Evolutionary conservation across 2,329 filamentous ascomycete genomes (phyloP), one percentile per base, ranked within the genome.

Genomic region (Talaromyces sp.): DNA sequence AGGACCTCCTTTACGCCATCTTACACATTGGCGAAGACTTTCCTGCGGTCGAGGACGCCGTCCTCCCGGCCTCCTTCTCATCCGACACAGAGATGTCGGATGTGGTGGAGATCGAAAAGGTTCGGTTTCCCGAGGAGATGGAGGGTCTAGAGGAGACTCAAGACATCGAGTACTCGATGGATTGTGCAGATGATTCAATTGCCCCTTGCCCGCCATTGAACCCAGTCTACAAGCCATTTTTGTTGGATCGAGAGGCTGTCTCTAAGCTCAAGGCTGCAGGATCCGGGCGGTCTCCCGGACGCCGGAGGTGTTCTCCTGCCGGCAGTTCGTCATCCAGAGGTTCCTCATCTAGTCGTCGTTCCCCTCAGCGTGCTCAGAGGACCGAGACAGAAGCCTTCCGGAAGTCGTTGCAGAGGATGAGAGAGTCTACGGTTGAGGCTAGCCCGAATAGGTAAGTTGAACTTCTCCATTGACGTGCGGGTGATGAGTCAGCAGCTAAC

Each of bases 401-500:
- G 15, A 11, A 36, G n/a, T 22, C 33, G 11, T 37, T 51, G 17
- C 48, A 37, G 7, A 51, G 13, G 4, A 51, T 51, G 9, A 46
- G 15, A 46, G 25, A 25, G 43, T 46, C n/a, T 46, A 25, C 4
- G 25, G 25, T 48, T n/a, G 22, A 33, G 9, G 43, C 17, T 51
- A 36, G 33, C 48, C 35, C 33, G 25, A 36, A 36, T 19, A 13
- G 48, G 48, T 37, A 52, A 52, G 48, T 19, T 19, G 48, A 0
- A 5, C 21, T 28, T n/a, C 13, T 17, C 36, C 36, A 4, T 39
- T 39, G 36, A 39, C n/a, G 10, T 35, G 11, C 9, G 5, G 11
- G 31, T 22, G 48, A 37, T 52, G 48, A 52, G 48, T 52, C 48
- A 52, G 48, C 48, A 52, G 7, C 33, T 52, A 39, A 52, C 48